These are phyloP conservation scores for Epichloe coenophiala DNA, from an alignment of 2,329 filamentous ascomycete species.

Conservation along the genomic window DNA sequence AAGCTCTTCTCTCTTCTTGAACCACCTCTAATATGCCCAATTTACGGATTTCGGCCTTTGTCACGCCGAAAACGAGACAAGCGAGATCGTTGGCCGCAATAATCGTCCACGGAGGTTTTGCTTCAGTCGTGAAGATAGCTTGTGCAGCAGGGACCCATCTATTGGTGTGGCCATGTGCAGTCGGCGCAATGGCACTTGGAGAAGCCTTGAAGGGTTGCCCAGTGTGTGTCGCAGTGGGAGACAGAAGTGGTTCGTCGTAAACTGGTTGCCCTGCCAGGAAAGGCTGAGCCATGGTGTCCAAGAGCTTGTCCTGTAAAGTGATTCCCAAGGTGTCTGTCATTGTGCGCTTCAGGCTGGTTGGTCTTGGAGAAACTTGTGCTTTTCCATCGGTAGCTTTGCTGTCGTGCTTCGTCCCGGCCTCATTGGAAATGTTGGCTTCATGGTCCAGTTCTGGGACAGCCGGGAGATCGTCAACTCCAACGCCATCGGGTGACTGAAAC, in stretches of 20 bases:
- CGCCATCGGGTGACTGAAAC: slow-evolving; percentile 4
- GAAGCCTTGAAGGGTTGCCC: slow-evolving; percentile 27
- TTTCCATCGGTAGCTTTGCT: slow-evolving; percentile 30
- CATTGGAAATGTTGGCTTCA: slow-evolving; percentile 36
- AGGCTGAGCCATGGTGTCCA: slow-evolving; percentile 75
- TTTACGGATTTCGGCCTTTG: slow-evolving; percentile 85
- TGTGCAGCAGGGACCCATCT: slow-evolving; percentile 85
- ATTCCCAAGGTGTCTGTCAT: slow-evolving; percentile 71
- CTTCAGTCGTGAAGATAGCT: slow-evolving; percentile 94
- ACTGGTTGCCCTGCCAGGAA: slow-evolving; percentile 40
- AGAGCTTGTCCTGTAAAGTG: slow-evolving; percentile 68
- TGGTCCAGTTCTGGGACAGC: slow-evolving; percentile 11
- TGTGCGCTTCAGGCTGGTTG: slow-evolving; percentile 65
- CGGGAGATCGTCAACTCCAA: slow-evolving; percentile 7
- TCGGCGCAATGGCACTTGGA: slow-evolving; percentile 36
- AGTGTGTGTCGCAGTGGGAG: slow-evolving; percentile 29
- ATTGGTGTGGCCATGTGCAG: slow-evolving; percentile 76
- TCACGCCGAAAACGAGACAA: slow-evolving; percentile 96
- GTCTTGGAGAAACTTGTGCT: slow-evolving; percentile 43
- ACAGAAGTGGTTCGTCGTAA: slow-evolving; percentile 24
- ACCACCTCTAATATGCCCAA: slow-evolving; percentile 94
- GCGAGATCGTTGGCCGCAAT: slow-evolving; percentile 91
- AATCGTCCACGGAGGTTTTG: slow-evolving; percentile 85
- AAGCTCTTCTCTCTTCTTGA: slow-evolving; percentile 72
- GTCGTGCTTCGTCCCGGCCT: slow-evolving; percentile 43